Percentiles rank a stretch among this genome's conserved stretches.
Conservation (phyloP, 148 eudicot species). For the Polygonum maritimum region DNA sequence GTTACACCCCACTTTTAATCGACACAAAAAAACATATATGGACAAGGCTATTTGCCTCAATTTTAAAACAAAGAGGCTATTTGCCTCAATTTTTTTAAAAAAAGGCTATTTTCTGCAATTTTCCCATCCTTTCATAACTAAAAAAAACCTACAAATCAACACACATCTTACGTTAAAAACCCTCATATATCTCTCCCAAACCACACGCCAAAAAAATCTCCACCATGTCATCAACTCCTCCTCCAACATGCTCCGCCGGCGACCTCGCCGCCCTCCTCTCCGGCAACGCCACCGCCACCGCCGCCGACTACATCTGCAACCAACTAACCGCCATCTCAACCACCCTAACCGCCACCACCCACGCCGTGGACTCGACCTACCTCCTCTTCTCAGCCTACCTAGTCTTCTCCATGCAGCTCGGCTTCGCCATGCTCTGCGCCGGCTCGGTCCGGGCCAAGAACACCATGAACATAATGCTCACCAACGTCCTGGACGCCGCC, state of each 20-base stretch:
- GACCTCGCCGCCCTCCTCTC: constrained; percentile 29
- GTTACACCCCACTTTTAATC: no score
- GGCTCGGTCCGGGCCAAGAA: constrained; percentile 86
- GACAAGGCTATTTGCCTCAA: no score
- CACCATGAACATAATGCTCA: constrained; percentile 91
- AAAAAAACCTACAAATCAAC: neutral
- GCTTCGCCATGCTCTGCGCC: constrained; percentile 90
- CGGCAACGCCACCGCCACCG: constrained; percentile 29
- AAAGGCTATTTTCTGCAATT: no score
- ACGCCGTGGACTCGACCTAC: constrained; percentile 59
- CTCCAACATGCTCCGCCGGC: constrained; percentile 22
- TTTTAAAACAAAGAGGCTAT: no score
- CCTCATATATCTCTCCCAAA: neutral
- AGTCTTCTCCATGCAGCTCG: constrained; percentile 82
- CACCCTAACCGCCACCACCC: constrained; percentile 25
- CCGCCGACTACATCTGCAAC: constrained; percentile 51
- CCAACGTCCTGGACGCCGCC: constrained; percentile 83
- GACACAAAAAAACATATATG: no score
- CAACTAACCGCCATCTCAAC: constrained; percentile 32
- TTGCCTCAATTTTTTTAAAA: no score
- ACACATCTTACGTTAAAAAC: neutral
- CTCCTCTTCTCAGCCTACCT: constrained; percentile 76
- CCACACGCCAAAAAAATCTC: neutral
- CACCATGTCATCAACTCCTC: constrained; percentile 13
- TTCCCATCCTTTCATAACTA: no score